Percentiles rank a stretch among this genome's conserved stretches.
phyloP scores from a whole-genome alignment of 129 eudicot genomes.

The Deinandra increscens region DNA sequence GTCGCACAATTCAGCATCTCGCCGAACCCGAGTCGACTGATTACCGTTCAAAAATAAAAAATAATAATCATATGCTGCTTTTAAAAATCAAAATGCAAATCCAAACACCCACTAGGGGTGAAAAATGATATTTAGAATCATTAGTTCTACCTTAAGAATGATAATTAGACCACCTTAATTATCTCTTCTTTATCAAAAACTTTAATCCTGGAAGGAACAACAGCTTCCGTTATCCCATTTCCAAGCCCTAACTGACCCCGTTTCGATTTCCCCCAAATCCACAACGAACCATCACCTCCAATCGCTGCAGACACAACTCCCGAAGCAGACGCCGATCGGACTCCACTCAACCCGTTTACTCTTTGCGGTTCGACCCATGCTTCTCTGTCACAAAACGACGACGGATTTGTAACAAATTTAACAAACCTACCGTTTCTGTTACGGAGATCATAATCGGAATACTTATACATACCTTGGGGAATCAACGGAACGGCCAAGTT shows the following conservation, averaged over 20 bases:
- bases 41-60: too few relatives aligned
- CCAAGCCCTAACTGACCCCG: slow-evolving; percentile 96
- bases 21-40: too few relatives aligned
- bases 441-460: not conserved
- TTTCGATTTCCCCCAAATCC: slow-evolving; percentile 95
- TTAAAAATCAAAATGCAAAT: not conserved
- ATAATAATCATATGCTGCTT: not conserved
- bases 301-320: slow-evolving; percentile 87
- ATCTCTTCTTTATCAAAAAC: slow-evolving; percentile 73
- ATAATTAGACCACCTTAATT: slow-evolving; percentile 69
- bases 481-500: slow-evolving; percentile 63
- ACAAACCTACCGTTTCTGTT: not conserved
- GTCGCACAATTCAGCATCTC: too few relatives aligned
- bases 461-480: slow-evolving; percentile 72
- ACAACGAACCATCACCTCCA: slow-evolving; percentile 66
- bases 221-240: slow-evolving; percentile 59
- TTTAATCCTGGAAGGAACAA: slow-evolving; percentile 66
- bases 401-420: not conserved
- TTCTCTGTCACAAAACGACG: slow-evolving; percentile 49
- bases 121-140: slow-evolving; percentile 15
- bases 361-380: slow-evolving; percentile 63
- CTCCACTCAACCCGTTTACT: slow-evolving; percentile 57
- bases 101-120: not conserved
- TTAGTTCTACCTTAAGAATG: slow-evolving; percentile 57
- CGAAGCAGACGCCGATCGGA: slow-evolving; percentile 67